Conservation (phyloP, 495 filamentous ascomycete genomes). For the Hypoxylon perforatum region DNA sequence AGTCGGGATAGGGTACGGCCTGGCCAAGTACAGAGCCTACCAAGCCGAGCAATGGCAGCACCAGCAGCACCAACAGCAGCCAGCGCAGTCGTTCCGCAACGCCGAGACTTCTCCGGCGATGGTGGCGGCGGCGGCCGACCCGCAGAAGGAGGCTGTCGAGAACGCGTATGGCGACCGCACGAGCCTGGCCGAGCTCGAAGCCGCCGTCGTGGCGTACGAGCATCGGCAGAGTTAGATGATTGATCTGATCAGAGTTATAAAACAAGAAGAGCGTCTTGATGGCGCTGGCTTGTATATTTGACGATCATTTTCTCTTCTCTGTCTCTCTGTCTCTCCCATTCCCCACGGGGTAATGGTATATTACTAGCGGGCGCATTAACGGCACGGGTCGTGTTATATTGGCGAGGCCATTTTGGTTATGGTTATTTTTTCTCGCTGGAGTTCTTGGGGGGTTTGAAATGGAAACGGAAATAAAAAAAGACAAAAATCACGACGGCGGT, state of each 20-base stretch:
- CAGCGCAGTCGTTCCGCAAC: conserved; percentile 32
- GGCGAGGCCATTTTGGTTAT: conserved; percentile 1
- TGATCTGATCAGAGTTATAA: conserved; percentile 35
- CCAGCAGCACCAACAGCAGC: too few species aligned
- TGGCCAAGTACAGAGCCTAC: conserved; percentile 47
- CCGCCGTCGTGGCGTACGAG: conserved; percentile 67
- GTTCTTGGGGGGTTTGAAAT: neutral
- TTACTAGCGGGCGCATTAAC: conserved; percentile 18
- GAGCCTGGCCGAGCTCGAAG: conserved; percentile 66
- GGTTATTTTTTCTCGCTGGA: too few species aligned
- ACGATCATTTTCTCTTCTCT: too few species aligned
- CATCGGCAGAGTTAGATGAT: conserved; percentile 43
- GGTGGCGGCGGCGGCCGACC: conserved; percentile 39
- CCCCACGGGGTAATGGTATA: conserved; percentile 4
- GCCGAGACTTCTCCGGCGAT: conserved; percentile 25
- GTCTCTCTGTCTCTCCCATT: neutral
- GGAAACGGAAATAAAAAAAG: too few species aligned
- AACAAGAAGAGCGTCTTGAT: neutral
- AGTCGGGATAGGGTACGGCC: conserved; percentile 55
- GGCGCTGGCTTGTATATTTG: too few species aligned
- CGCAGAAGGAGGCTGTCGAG: conserved; percentile 48
- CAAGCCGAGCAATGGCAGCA: conserved; percentile 41
- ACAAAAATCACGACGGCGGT: conserved; percentile 11
- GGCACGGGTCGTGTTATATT: too few species aligned
- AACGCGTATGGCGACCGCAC: conserved; percentile 71